Base-by-base conservation (phyloP, 2,329 filamentous ascomycete species). In the Alternaria triticina region DNA sequence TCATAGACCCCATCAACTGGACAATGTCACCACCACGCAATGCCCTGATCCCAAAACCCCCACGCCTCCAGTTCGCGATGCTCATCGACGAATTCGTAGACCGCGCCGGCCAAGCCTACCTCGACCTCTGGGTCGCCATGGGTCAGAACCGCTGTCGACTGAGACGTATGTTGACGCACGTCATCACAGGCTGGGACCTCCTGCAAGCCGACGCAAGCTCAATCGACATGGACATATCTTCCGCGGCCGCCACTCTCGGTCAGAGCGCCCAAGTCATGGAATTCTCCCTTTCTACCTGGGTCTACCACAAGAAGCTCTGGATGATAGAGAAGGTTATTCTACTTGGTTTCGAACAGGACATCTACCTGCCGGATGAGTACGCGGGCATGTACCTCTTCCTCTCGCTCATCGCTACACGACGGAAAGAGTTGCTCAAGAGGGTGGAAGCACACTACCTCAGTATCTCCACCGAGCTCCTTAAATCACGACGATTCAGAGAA, bases 121-220 rank as follows among this genome's bases (percentile, higher is more conserved):
- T 97, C 17, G 94, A 97, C 69, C 86, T 96, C 15, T 90, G 96
- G 72, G 89, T 94, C 51, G 91, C 92, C 8, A 85, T 96, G 17
- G 97, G 94, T 72, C 92, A 98, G 76, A 99, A 98, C 75, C 86
- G 94, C 56, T 96, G 93, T 75, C 90, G 96, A 3, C 89, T 97
- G 45, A 89, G 96, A n/a, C 88, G 96, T 36, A 94, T 91, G n/a
- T 86, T 99, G 9, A 94, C 90, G 65, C 95, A 98, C 76, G 88
- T 90, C 13, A 88, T 97, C 36, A 83, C 89, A 3, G 91, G 95
- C 63, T 96, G 94, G 90, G 94, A 97, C 73, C 86, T 87, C 55
- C 84, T 98, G 3, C 94, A 97, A 79, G 84, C 88, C 9, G 93
- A 97, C 72, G 73, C 77, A 13, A 67, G 61, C 45, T 85, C 90